phyloP scores from a whole-genome alignment of 768 basidiomycete genomes.

The Clitopilus passeckerianus region DNA sequence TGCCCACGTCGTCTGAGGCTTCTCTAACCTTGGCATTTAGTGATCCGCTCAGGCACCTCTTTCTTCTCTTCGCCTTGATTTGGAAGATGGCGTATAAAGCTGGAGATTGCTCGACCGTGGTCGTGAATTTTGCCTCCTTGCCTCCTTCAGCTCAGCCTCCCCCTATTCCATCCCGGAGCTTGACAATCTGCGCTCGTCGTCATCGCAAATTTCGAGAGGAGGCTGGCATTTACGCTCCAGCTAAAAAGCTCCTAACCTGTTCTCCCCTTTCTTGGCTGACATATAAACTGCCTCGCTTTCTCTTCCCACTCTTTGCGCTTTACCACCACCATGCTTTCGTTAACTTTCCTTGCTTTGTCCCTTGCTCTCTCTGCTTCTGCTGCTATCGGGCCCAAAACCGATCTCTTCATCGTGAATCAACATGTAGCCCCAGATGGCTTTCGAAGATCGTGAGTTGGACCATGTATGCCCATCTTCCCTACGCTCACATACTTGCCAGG shows the following conservation, averaged over 20 bases:
- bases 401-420: conserved; percentile 35
- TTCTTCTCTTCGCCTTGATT: not conserved
- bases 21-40: not conserved
- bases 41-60: not conserved
- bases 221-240: not conserved
- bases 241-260: not conserved
- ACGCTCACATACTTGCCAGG: not conserved
- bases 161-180: not conserved
- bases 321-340: not conserved
- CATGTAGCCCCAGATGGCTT: conserved; percentile 45
- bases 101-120: no score
- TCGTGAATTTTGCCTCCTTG: no score
- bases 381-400: conserved; percentile 20
- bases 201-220: not conserved
- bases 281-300: not conserved
- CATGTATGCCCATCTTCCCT: not conserved
- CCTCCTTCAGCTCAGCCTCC: not conserved
- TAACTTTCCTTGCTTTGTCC: not conserved
- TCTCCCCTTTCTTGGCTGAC: not conserved
- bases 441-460: conserved; percentile 11
- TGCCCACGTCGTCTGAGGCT: not conserved
- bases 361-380: conserved; percentile 5
- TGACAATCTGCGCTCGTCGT: not conserved
- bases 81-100: no score
- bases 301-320: not conserved